These are phyloP conservation scores for Diutina sp. DNA, from an alignment of 1,139 yeast species.

Conservation along the genomic window DNA sequence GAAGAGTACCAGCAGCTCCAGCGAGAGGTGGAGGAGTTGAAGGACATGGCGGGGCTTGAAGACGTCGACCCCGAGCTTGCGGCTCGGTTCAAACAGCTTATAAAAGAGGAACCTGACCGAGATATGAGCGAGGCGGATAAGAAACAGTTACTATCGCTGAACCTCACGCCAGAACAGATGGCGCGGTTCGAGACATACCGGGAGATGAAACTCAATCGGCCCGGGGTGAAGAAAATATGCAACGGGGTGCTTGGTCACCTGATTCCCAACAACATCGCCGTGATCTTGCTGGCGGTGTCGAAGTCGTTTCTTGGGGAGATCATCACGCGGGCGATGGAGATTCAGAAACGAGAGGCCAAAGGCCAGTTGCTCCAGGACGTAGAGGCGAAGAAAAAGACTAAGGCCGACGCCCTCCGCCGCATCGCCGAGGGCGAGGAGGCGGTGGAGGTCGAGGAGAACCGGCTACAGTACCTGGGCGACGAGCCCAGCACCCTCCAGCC, in stretches of 20 bases:
- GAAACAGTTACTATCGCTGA: conserved; percentile 53
- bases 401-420: conserved; percentile 15
- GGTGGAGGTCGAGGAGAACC: conserved; percentile 15
- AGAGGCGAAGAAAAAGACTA: conserved; percentile 22
- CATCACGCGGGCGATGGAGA: conserved; percentile 67
- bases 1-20: not conserved
- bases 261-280: conserved; percentile 73
- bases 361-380: conserved; percentile 26
- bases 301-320: conserved; percentile 84
- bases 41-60: conserved; percentile 15
- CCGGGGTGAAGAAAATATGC: conserved; percentile 72
- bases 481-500: conserved; percentile 56
- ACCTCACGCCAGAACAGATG: conserved; percentile 75
- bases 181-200: conserved; percentile 80
- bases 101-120: conserved; percentile 6
- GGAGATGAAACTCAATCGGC: conserved; percentile 68
- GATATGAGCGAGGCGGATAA: conserved; percentile 33
- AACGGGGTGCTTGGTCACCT: conserved; percentile 71
- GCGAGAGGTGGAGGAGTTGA: conserved; percentile 5
- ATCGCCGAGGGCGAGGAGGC: conserved; percentile 17
- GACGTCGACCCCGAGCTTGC: conserved; percentile 25
- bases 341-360: conserved; percentile 43
- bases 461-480: conserved; percentile 27
- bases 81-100: conserved; percentile 17
- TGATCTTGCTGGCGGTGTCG: conserved; percentile 75